Evolutionary conservation across 2,329 filamentous ascomycete genomes (phyloP), one percentile per base, ranked within the genome.

Genomic region (Botrytis squamosa): DNA sequence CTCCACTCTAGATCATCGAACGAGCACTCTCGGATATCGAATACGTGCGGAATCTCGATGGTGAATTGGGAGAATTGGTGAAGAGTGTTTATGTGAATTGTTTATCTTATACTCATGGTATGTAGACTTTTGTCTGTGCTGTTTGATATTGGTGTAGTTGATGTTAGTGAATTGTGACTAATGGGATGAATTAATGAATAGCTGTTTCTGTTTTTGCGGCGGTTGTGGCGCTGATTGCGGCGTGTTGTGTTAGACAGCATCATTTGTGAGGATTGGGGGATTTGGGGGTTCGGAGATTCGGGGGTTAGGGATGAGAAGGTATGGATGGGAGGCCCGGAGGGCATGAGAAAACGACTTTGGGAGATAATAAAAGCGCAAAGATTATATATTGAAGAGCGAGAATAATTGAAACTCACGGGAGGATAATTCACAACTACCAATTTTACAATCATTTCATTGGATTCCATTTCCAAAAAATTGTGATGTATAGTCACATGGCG

Each of bases 81-180:
- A 76, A 74, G 8, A 63, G 49, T 10, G 76, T 66, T 29, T 78
- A 77, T 75, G 73, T 78, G 8, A 72, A 73, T 36, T 78, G 77
- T 69, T 71, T 79, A 14, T 71, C 74, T 14, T 77, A 77, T 73
- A 78, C 73, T 52, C 77, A 79, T 73, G 75, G 75, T 78, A 73
- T 52, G 71, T 73, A 1, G 22, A 22, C 20, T 65, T 29, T 66
- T 22, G 20, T 33, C n/a, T 14, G 12, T 36, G n/a, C 20, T 7
- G 16, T 68, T 22, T 38, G 49, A 16, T 16, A 0, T 52, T 52
- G 1, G 25, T 6, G 12, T 14, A 14, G 12, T 22, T 36, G 49
- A 14, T 52, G 1, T 52, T 52, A 6, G 25, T n/a, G 4, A 5
- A 14, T n/a, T n/a, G 49, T n/a, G 25, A n/a, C 49, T 55, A n/a